Evolutionary conservation across 345 rosid genomes (phyloP).

Genomic region (Kernera saxatilis): DNA sequence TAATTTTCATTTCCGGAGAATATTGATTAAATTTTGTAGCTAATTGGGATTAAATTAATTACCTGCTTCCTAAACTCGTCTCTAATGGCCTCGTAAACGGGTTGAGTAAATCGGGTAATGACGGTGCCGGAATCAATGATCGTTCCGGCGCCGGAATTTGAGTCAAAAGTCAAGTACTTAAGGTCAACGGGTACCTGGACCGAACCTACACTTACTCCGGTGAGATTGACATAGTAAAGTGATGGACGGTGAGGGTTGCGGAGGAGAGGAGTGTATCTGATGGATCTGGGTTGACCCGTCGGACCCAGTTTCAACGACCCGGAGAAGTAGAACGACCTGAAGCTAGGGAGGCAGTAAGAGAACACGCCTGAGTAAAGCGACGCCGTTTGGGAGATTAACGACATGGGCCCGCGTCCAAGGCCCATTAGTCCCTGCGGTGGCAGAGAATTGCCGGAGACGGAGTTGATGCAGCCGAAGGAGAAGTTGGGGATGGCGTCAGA

Average conservation of each 20-base stretch:
- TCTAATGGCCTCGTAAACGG: slow-evolving; percentile 52
- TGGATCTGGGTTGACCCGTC: slow-evolving; percentile 55
- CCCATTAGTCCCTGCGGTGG: slow-evolving; percentile 87
- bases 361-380: slow-evolving; percentile 67
- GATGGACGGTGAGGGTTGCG: slow-evolving; percentile 74
- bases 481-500: slow-evolving; percentile 45
- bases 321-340: slow-evolving; percentile 72
- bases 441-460: slow-evolving; percentile 52
- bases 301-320: slow-evolving; percentile 79
- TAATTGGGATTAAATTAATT: background rate
- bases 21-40: background rate
- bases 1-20: background rate
- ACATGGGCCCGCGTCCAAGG: slow-evolving; percentile 77
- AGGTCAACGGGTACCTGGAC: slow-evolving; percentile 43
- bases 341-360: slow-evolving; percentile 84
- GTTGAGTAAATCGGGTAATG: slow-evolving; percentile 66
- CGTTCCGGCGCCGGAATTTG: slow-evolving; percentile 70
- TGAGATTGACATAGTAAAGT: slow-evolving; percentile 73
- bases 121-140: slow-evolving; percentile 85
- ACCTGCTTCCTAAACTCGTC: slow-evolving; percentile 78
- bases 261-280: slow-evolving; percentile 64
- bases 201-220: slow-evolving; percentile 72
- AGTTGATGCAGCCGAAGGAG: slow-evolving; percentile 59
- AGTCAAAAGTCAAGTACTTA: slow-evolving; percentile 44
- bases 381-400: slow-evolving; percentile 56